Evolutionary conservation across 768 basidiomycete genomes (phyloP).

Genomic region (Cantharellus anzutake): DNA sequence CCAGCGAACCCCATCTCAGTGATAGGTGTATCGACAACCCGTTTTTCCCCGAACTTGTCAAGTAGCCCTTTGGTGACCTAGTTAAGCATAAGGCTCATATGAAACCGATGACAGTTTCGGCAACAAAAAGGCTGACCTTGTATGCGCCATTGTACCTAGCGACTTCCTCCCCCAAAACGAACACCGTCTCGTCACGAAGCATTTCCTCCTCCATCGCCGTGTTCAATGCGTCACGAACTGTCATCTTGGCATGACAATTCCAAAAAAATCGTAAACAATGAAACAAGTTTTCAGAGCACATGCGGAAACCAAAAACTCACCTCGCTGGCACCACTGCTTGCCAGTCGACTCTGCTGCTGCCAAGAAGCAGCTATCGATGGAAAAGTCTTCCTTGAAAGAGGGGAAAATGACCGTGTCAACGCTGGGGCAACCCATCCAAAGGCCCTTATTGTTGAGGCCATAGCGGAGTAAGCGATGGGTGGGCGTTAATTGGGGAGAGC

Average conservation of each 20-base stretch:
- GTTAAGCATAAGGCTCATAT: neutral
- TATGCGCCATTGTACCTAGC: slow-evolving; percentile 96
- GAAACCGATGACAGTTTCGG: neutral
- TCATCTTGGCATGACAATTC: slow-evolving; percentile 41
- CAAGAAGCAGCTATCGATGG: too few relatives aligned
- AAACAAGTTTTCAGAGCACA: too few relatives aligned
- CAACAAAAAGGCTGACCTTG: slow-evolving; percentile 36
- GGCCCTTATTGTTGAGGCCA: too few relatives aligned
- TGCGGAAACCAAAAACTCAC: too few relatives aligned
- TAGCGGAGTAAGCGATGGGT: too few relatives aligned
- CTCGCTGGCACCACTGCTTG: too few relatives aligned
- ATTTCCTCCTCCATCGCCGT: slow-evolving; percentile 99
- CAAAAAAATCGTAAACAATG: too few relatives aligned
- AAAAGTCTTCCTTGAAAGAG: too few relatives aligned
- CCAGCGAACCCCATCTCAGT: slow-evolving; percentile 99
- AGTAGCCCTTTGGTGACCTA: slow-evolving; percentile 96
- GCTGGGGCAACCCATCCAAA: too few relatives aligned
- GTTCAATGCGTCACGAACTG: slow-evolving; percentile 95
- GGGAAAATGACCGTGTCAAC: too few relatives aligned
- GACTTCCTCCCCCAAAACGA: slow-evolving; percentile 93
- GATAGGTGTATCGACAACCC: slow-evolving; percentile 92
- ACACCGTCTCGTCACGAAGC: slow-evolving; percentile 86
- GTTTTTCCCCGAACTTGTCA: slow-evolving; percentile 98
- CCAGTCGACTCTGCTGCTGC: too few relatives aligned
- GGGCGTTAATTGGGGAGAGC: too few relatives aligned